phyloP scores from a whole-genome alignment of 148 eudicot species.

The Gaultheria prostrata region DNA sequence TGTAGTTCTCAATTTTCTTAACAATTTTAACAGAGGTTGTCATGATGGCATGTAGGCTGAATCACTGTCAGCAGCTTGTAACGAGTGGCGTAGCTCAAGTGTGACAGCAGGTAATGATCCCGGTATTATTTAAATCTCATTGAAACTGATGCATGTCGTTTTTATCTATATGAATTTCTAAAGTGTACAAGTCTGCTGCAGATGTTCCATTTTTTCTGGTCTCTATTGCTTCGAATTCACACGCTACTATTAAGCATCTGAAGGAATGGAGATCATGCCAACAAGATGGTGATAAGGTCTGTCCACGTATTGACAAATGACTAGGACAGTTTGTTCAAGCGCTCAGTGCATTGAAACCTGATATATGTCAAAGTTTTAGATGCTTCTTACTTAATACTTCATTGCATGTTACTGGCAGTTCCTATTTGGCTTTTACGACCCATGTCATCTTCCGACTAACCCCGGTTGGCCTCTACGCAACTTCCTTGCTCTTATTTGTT shows the following conservation, averaged over 20 bases:
- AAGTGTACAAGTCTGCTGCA: conserved; percentile 29
- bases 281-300: conserved; percentile 65
- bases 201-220: conserved; percentile 82
- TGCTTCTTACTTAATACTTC: conserved; percentile 11
- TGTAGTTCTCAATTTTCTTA: not conserved
- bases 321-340: not conserved
- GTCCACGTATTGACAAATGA: conserved; percentile 12
- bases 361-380: not conserved
- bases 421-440: conserved; percentile 91
- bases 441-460: conserved; percentile 70
- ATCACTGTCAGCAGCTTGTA: conserved; percentile 62
- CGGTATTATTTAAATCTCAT: conserved; percentile 4
- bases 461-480: conserved; percentile 99
- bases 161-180: conserved; percentile 6
- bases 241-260: conserved; percentile 58
- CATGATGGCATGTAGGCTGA: conserved; percentile 46
- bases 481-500: conserved; percentile 55
- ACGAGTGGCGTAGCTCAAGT: conserved; percentile 74
- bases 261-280: conserved; percentile 70
- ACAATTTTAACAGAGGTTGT: conserved; percentile 9
- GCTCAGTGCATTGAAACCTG: not conserved
- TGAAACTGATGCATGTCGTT: conserved; percentile 1
- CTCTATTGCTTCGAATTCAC: conserved; percentile 52
- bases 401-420: conserved; percentile 43
- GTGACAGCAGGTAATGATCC: conserved; percentile 55